A percentile compares a stretch with the other conserved stretches of the same genome.
These are phyloP conservation scores for Aquilaria agallochum DNA, from an alignment of 441 rosid species.

Conservation along the genomic window DNA sequence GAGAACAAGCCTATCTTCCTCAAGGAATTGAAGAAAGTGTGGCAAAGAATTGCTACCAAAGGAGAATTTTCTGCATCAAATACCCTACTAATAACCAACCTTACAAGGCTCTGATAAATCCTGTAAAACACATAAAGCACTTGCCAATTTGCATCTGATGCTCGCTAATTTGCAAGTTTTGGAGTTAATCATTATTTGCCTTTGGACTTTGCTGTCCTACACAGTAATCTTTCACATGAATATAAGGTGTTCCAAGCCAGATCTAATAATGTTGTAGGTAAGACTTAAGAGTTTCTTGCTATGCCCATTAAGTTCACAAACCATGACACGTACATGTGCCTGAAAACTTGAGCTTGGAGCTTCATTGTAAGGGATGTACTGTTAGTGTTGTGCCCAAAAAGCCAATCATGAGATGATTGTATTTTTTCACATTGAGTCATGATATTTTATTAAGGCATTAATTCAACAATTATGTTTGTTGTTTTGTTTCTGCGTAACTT, in stretches of 20 bases:
- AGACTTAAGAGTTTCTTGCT: neutral
- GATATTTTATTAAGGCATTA: too few relatives aligned
- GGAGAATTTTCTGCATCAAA: conserved; percentile 10
- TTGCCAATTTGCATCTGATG: neutral
- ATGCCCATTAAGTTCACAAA: too few relatives aligned
- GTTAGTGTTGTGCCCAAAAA: too few relatives aligned
- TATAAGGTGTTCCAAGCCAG: conserved; percentile 7
- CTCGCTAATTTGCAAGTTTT: too few relatives aligned
- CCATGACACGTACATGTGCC: too few relatives aligned
- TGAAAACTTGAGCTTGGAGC: too few relatives aligned
- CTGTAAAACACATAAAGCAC: conserved; percentile 11
- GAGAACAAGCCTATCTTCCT: conserved; percentile 17
- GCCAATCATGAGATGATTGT: too few relatives aligned
- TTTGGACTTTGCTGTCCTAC: conserved; percentile 11
- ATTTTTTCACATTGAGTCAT: too few relatives aligned
- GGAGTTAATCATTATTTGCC: too few relatives aligned
- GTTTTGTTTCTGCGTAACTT: too few relatives aligned
- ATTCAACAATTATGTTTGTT: too few relatives aligned
- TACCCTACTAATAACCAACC: conserved; percentile 22
- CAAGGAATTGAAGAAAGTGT: conserved; percentile 16
- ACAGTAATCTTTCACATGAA: conserved; percentile 19
- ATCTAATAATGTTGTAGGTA: conserved; percentile 15
- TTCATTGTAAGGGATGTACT: too few relatives aligned
- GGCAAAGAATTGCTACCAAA: conserved; percentile 1
- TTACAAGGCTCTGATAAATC: conserved; percentile 31